Evolutionary conservation across 78 protist genomes (phyloP), one percentile per base, ranked within the genome.

Genomic region (Dictyostelium discoideum): DNA sequence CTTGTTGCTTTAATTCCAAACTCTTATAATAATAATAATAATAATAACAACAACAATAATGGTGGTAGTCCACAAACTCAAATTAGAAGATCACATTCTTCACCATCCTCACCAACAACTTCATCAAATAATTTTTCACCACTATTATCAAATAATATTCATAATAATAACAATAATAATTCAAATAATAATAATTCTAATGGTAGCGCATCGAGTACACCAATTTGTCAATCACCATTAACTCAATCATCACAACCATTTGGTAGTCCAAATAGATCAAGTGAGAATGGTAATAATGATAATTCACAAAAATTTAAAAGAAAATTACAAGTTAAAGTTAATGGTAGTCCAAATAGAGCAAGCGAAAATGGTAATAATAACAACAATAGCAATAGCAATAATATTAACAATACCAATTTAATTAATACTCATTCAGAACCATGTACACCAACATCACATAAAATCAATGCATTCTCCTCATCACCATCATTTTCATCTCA

Each of bases 401-500:
- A 10, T 26, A 26, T 11, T 48, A 81, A 5, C 13, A 50, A 44
- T 22, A 18, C 60, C 3, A n/a, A 10, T 18, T 46, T 57, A 22
- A 24, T 40, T 2, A n/a, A 20, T 42, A 44, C 78, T 18, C 67
- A 84, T 22, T 60, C 78, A 22, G 87, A 39, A 39, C 87, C 87
- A 84, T 84, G 87, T 22, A 84, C 87, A 18, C 87, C 87, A 84
- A 84, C 87, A 10, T 50, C 77, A 13, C 54, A 39, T 60, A 84
- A 39, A 42, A 60, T 32, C 16, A 63, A 63, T 37, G 50, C 54
- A 32, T 48, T 50, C 22, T 24, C 86, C 6, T 63, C 74, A 18
- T 84, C 87, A 22, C 87, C 87, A 60, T 84, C 87, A 60, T 84
- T 84, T 37, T 24, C 50, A 3, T 84, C 87, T 14, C 54, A 29